Evolutionary conservation across 2,329 filamentous ascomycete species (phyloP), one percentile per base, ranked within the genome.

Genomic region (Alternaria sp.): DNA sequence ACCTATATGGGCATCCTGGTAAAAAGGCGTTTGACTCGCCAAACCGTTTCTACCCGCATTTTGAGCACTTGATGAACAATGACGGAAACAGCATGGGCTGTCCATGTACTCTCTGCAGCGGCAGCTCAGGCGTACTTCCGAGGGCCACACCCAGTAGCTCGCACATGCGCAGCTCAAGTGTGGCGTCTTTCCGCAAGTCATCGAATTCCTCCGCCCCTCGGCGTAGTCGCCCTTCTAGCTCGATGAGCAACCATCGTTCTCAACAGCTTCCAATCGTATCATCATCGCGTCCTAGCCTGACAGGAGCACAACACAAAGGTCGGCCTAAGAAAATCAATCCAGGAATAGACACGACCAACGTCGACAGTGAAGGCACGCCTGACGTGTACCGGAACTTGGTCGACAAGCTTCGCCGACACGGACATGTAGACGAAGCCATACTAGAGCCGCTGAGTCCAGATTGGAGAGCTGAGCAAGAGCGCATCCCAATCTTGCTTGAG

Each of bases 1-100:
- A 84, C 54, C 73, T 88, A 0, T 88, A 80, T 54, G 86, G 86
- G 0, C 85, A 88, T 68, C 85, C 84, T 0, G 72, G 74, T 7
- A 80, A 80, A 7, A 75, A 76, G 46, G 75, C 72, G 14, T 88
- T 84, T 55, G 80, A 85, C 44, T 88, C 86, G 0, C 79, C 82
- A 0, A 79, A 80, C 21, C 75, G 81, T 4, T 87, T 87, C 63
- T 85, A 80, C 48, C 81, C 82, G 0, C 86, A 89, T 59, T 88
- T 88, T 68, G 74, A 80, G 50, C 80, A 82, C 69, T 68, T 88
- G 24, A 86, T 87, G 81, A 78, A 81, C 13, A 78, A 81, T 50
- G 74, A 65, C 2, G 78, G 77, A 0, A 71, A 73, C 40, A 72
- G 68, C 5, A 73, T 76, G 2, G 74, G 78, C 0, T 88, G 86